Base-by-base conservation (phyloP, 805 yeast species). In the Kuraishia cidri region DNA sequence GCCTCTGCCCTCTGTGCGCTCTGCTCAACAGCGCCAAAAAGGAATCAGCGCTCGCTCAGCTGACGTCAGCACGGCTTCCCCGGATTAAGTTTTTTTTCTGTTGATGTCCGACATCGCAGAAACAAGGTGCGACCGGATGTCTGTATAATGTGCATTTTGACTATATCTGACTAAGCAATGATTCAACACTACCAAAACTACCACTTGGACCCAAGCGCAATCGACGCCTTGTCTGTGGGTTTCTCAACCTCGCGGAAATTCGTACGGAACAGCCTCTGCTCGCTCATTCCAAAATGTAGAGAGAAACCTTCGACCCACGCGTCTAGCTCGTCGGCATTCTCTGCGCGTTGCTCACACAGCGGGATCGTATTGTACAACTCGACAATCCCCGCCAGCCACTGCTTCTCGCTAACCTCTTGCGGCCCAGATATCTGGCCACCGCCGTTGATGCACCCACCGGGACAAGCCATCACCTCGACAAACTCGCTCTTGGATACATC, bases 381-480 rank as follows among this genome's bases (percentile, higher is more conserved):
- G 13, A 52, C 46, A 4, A 64, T 64, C 16, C 54, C 41, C 7
- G 44, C 44, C 15, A 69, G 49, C 79, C 75, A 72, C 12, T 54
- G 63, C 50, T 75, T 61, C 20, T 40, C 29, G 5, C 37, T 20
- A 0, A 43, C 43, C 4, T 51, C 66, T 2, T 45, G 41, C 1
- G 75, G 73, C 4, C 64, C 64, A 4, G 72, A 66, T 13, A 86
- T 69, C 46, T 87, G 88, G 0, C 98, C 98, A 15, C 98, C 97
- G 8, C 98, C 98, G 48, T 90, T 92, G 36, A 88, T 83, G 49
- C 97, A 92, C 1, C 98, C 98, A 19, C 85, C 87, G 5, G 98
- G 98, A 54, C 98, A 92, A 1, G 98, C 98, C 96, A 87, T 90
- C 29, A 92, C 81, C 47, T 92, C 98, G 5, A 90, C 83, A 44